Conservation (phyloP, 108 stramenopile species). For the Mayamaea pseudoterrestris region DNA sequence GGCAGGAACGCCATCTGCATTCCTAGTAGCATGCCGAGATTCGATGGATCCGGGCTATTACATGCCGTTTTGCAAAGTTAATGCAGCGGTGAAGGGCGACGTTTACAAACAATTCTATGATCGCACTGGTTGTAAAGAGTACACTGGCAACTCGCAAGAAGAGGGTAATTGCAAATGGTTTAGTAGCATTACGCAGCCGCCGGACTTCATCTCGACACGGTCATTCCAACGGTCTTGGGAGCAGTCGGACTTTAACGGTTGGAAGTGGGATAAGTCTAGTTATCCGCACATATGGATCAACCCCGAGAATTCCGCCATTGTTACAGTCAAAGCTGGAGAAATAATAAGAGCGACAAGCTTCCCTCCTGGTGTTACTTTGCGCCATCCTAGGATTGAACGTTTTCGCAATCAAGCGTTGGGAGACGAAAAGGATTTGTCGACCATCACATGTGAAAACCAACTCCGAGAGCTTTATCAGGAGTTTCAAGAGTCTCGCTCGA, state of each 20-base stretch:
- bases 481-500: slow-evolving; percentile 14
- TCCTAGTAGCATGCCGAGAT: slow-evolving; percentile 58
- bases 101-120: slow-evolving; percentile 19
- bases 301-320: slow-evolving; percentile 65
- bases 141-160: slow-evolving; percentile 25
- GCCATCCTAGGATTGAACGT: slow-evolving; percentile 67
- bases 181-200: slow-evolving; percentile 24
- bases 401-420: too few species aligned
- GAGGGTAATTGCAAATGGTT: slow-evolving; percentile 62
- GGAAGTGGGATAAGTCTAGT: slow-evolving; percentile 31
- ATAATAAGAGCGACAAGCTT: slow-evolving; percentile 31
- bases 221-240: slow-evolving; percentile 35
- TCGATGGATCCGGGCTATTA: slow-evolving; percentile 30
- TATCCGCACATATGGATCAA: slow-evolving; percentile 60
- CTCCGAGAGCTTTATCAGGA: slow-evolving; percentile 32
- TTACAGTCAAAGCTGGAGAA: slow-evolving; percentile 65
- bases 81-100: slow-evolving; percentile 22
- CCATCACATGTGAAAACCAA: slow-evolving; percentile 25
- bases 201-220: slow-evolving; percentile 50
- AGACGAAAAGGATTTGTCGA: slow-evolving; percentile 26
- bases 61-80: slow-evolving; percentile 46
- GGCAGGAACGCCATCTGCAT: slow-evolving; percentile 28
- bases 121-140: slow-evolving; percentile 36
- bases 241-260: too few species aligned
- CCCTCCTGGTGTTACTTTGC: slow-evolving; percentile 52